Conservation (phyloP, 352 stramenopile species). For the Phytophthora tentaculata region DNA sequence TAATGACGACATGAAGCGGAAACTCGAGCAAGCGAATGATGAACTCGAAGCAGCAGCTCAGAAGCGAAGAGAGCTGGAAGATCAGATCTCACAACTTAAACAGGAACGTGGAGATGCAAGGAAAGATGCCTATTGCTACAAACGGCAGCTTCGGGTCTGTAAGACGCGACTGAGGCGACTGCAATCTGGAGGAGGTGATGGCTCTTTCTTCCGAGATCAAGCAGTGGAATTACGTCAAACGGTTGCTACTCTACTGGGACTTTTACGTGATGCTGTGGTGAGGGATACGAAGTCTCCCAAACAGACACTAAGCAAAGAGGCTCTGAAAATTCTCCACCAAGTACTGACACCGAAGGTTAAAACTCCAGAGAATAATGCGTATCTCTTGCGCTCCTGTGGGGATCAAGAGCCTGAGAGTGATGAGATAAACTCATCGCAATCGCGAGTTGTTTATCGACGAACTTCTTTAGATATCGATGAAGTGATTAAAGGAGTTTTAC, state of each 20-base stretch:
- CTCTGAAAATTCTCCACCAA: conserved; percentile 40
- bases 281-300: conserved; percentile 67
- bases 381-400: background rate
- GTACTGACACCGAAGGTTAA: conserved; percentile 22
- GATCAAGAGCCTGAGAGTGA: conserved; percentile 19
- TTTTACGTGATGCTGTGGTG: conserved; percentile 56
- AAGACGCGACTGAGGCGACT: conserved; percentile 48
- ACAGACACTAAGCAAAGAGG: conserved; percentile 65
- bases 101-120: conserved; percentile 52
- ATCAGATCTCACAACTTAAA: conserved; percentile 54
- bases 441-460: conserved; percentile 20
- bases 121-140: conserved; percentile 68
- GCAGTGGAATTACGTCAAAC: conserved; percentile 41
- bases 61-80: conserved; percentile 50
- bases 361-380: conserved; percentile 1
- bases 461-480: conserved; percentile 50
- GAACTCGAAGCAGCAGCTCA: conserved; percentile 36
- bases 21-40: conserved; percentile 28
- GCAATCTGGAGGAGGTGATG: conserved; percentile 36
- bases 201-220: conserved; percentile 54
- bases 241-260: conserved; percentile 45
- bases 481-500: conserved; percentile 52
- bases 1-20: conserved; percentile 39
- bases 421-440: conserved; percentile 13
- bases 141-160: conserved; percentile 55